Percentiles rank a stretch among this genome's conserved stretches.
phyloP scores from a whole-genome alignment of 345 rosid genomes.

The Brassica nigra region DNA sequence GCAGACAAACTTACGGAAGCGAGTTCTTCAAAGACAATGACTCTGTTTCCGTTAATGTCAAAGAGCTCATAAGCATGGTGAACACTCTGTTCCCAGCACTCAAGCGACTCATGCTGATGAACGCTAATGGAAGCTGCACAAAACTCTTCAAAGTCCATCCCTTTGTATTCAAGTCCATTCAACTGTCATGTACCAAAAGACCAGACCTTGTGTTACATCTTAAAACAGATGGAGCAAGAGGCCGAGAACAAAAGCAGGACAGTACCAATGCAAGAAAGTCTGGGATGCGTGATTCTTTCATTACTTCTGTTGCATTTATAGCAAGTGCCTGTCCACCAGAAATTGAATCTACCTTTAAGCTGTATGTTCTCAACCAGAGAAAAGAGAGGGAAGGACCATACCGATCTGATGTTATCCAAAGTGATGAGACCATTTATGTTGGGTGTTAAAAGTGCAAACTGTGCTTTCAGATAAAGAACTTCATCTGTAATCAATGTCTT shows the following conservation, averaged over 20 bases:
- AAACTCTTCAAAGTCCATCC: slow-evolving; percentile 93
- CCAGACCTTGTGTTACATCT: neutral
- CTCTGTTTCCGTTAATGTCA: slow-evolving; percentile 87
- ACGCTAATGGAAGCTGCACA: slow-evolving; percentile 92
- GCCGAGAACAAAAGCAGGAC: neutral
- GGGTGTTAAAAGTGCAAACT: slow-evolving; percentile 77
- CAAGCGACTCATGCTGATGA: slow-evolving; percentile 90
- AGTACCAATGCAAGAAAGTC: slow-evolving; percentile 57
- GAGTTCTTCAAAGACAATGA: slow-evolving; percentile 85
- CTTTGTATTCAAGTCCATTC: slow-evolving; percentile 77
- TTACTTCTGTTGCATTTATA: slow-evolving; percentile 83
- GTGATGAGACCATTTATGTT: slow-evolving; percentile 63
- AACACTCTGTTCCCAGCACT: slow-evolving; percentile 82
- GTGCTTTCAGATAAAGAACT: slow-evolving; percentile 64
- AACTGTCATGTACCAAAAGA: slow-evolving; percentile 54
- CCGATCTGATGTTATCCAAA: slow-evolving; percentile 69
- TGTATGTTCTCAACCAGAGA: slow-evolving; percentile 25
- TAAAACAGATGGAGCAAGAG: neutral
- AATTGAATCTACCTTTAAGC: slow-evolving; percentile 14
- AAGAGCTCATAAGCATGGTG: slow-evolving; percentile 81
- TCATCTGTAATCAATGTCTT: slow-evolving; percentile 74
- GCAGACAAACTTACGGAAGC: slow-evolving; percentile 67
- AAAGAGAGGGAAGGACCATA: slow-evolving; percentile 24
- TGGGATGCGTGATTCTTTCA: slow-evolving; percentile 81
- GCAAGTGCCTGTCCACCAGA: slow-evolving; percentile 60